Base-by-base conservation (phyloP, 2,329 filamentous ascomycete species). In the Falciphora oryzae region DNA sequence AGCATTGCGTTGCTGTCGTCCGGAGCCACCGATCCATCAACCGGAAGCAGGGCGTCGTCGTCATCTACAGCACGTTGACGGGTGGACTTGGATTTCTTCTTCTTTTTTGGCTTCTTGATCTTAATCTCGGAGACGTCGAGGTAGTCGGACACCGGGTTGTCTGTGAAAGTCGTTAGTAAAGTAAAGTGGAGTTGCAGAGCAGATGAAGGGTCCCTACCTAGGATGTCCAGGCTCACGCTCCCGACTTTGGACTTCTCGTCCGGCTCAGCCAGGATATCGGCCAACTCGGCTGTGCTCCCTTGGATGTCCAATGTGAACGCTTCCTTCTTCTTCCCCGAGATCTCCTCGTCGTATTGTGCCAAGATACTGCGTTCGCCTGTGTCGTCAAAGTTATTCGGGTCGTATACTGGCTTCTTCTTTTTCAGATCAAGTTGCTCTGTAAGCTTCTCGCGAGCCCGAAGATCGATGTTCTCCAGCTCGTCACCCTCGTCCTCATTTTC, bases 341-440 rank as follows among this genome's bases (percentile, higher is more conserved):
- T 96, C 72, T 97, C 94, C 68, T 98, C 95, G 71, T 98, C 95
- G 73, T 99, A 99, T 70, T 99, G 94, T 18, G 91, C 86, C 57
- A 99, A 79, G 29, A 99, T 87, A 7, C 84, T 84, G 25, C 83
- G 83, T 65, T 88, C 81, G 16, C 85, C 89, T 29, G 84, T 84
- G 32, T 87, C 83, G 59, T 90, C 89, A 44, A 89, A 80, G 65
- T 89, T 87, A 67, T 92, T 89, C 0, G 94, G 93, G 71, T 99
- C 92, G 75, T 99, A 99, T 1, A 88, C 88, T 0, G 90, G 89
- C 73, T 89, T 91, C 76, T 93, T 92, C 83, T 96, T 97, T 80
- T 98, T 97, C 57, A 93, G 78, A 57, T 95, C 88, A 16, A 97
- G 79, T 69, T 86, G 89, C 71, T 97, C 91, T 59, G 85, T 81